Evolutionary conservation across 495 filamentous ascomycete genomes (phyloP).

Genomic region (Annulohypoxylon moriforme): DNA sequence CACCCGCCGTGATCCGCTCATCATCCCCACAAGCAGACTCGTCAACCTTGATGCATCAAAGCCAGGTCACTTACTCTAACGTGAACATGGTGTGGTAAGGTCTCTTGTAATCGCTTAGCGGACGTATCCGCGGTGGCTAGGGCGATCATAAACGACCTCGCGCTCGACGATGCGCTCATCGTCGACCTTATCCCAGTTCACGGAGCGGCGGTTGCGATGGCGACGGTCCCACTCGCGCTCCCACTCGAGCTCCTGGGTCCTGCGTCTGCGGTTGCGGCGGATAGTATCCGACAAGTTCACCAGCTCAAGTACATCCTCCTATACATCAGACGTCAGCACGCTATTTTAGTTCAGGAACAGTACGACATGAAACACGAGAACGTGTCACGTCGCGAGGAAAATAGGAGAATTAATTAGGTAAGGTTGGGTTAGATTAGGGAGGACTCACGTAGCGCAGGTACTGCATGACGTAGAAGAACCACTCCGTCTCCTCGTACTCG

Average conservation of each 20-base stretch:
- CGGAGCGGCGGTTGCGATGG: slow-evolving; percentile 50
- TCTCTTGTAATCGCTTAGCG: slow-evolving; percentile 34
- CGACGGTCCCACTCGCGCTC: slow-evolving; percentile 81
- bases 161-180: slow-evolving; percentile 70
- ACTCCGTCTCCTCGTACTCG: slow-evolving; percentile 90
- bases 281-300: slow-evolving; percentile 86
- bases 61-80: neutral
- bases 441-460: slow-evolving; percentile 85
- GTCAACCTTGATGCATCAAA: neutral
- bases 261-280: slow-evolving; percentile 76
- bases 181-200: slow-evolving; percentile 54
- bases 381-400: neutral
- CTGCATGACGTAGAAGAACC: slow-evolving; percentile 91
- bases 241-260: slow-evolving; percentile 83
- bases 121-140: slow-evolving; percentile 48
- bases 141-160: slow-evolving; percentile 66
- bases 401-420: neutral
- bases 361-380: too few relatives aligned
- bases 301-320: slow-evolving; percentile 90
- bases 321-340: slow-evolving; percentile 43
- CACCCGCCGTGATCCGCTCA: neutral
- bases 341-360: neutral
- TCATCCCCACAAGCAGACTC: slow-evolving; percentile 28
- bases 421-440: neutral
- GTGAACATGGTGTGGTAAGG: too few relatives aligned